phyloP scores from a whole-genome alignment of 2,329 filamentous ascomycete species.

The Diaporthe sp. region DNA sequence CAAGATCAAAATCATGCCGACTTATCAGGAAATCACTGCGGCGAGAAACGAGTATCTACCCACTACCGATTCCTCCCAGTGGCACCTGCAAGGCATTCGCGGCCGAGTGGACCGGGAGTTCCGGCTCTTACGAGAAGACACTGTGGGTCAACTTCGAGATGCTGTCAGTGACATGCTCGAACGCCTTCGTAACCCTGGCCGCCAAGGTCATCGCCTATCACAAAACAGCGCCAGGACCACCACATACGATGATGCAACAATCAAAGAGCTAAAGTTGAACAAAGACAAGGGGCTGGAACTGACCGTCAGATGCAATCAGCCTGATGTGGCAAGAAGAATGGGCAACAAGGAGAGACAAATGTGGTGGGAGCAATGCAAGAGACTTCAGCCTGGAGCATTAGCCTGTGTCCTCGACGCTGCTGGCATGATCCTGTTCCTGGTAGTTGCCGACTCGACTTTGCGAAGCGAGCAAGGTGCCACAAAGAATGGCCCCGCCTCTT shows the following conservation, averaged over 20 bases:
- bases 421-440: slow-evolving; percentile 55
- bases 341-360: slow-evolving; percentile 50
- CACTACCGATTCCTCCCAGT: slow-evolving; percentile 51
- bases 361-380: slow-evolving; percentile 64
- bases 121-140: slow-evolving; percentile 67
- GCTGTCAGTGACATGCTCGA: slow-evolving; percentile 57
- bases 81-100: slow-evolving; percentile 56
- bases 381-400: slow-evolving; percentile 62
- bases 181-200: slow-evolving; percentile 42
- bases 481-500: background rate
- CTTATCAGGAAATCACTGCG: slow-evolving; percentile 54
- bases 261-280: slow-evolving; percentile 52
- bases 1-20: slow-evolving; percentile 60
- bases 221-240: slow-evolving; percentile 50
- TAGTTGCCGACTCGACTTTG: slow-evolving; percentile 50
- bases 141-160: slow-evolving; percentile 65
- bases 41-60: slow-evolving; percentile 54
- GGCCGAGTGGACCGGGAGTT: slow-evolving; percentile 68
- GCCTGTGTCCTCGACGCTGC: slow-evolving; percentile 60
- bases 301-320: slow-evolving; percentile 60
- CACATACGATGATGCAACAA: slow-evolving; percentile 51
- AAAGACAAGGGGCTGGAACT: slow-evolving; percentile 57
- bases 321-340: slow-evolving; percentile 45
- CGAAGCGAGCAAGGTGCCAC: background rate
- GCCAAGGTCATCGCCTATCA: slow-evolving; percentile 29